Base-by-base conservation (phyloP, 352 stramenopile species). In the Phytophthora pluvialis region DNA sequence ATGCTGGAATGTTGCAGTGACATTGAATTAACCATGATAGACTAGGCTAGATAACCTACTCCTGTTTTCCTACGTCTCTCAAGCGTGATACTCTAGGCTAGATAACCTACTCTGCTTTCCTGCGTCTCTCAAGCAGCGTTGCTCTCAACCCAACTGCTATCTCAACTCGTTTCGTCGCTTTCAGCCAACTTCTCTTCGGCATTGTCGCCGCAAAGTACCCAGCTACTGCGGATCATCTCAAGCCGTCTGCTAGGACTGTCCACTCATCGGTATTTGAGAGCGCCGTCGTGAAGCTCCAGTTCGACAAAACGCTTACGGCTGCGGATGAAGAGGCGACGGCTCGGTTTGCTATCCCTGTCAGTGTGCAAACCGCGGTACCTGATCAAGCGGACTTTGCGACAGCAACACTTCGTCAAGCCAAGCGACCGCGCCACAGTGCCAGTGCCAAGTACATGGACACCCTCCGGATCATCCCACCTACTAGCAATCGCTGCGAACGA, bases 181-280 rank as follows among this genome's bases (percentile, higher is more conserved):
- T n/a, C n/a, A n/a, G n/a, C n/a, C 4, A 9, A 35, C 31, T 35
- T 9, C 31, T 35, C 31, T 35, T 35, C 9, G 31, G 9, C 31
- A 9, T 46, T 6, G 15, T 50, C 10, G 36, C 43, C 2, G 4
- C 35, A 1, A 56, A 64, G 29, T 57, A 47, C 29, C 46, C 45
- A 43, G 9, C 28, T 0, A 64, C 28, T 5, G 2, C 31, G 2
- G n/a, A 53, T 1, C 6, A 64, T 29, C 45, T 64, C 3, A 39
- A 18, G 2, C 3, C 26, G 5, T 38, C 45, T 1, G 12, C 57
- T 13, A 35, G 3, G 15, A 47, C 58, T 10, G 46, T 58, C 11
- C 29, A 58, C 12, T 58, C 46, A 0, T 46, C 35, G 1, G 36
- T 28, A 0, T 58, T 64, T 50, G 55, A 63, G 12, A 43, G 35